These are phyloP conservation scores for Kregervanrija fluxuum DNA, from an alignment of 805 yeast genomes.

Conservation along the genomic window DNA sequence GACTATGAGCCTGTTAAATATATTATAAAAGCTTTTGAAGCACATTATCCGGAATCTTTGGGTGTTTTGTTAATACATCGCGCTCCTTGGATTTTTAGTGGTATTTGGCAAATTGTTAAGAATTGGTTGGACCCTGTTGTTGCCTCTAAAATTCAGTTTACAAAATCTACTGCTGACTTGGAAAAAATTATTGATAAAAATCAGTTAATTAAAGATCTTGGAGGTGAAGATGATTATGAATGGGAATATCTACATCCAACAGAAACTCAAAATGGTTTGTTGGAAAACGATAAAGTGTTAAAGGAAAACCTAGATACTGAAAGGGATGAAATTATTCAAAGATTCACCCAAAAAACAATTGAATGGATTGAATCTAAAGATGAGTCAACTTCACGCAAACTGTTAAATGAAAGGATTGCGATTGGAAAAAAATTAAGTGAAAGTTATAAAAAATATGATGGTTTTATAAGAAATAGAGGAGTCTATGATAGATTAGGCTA, in stretches of 20 bases:
- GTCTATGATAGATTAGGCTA: constrained; percentile 69
- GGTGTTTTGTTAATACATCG: constrained; percentile 81
- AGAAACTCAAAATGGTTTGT: constrained; percentile 45
- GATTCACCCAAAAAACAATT: constrained; percentile 58
- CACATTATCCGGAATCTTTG: constrained; percentile 91
- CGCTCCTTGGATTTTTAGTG: constrained; percentile 95
- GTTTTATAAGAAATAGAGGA: constrained; percentile 73
- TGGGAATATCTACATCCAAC: constrained; percentile 58
- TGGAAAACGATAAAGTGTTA: constrained; percentile 39
- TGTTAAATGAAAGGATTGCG: constrained; percentile 46
- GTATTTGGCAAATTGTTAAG: constrained; percentile 89
- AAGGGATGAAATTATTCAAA: constrained; percentile 46
- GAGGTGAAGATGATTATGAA: constrained; percentile 61
- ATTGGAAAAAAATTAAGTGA: constrained; percentile 46
- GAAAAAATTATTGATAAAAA: constrained; percentile 50
- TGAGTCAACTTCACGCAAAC: constrained; percentile 39
- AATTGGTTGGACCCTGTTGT: constrained; percentile 97
- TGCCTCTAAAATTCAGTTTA: constrained; percentile 82
- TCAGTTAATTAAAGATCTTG: constrained; percentile 62
- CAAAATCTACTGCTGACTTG: constrained; percentile 63
- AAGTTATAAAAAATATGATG: constrained; percentile 68
- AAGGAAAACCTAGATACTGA: constrained; percentile 35
- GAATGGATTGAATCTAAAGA: constrained; percentile 69
- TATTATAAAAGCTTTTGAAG: constrained; percentile 83
- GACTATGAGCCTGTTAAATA: constrained; percentile 89